Conservation (phyloP, 176 grass and related monocot genomes). For the Phoenix dactylifera region DNA sequence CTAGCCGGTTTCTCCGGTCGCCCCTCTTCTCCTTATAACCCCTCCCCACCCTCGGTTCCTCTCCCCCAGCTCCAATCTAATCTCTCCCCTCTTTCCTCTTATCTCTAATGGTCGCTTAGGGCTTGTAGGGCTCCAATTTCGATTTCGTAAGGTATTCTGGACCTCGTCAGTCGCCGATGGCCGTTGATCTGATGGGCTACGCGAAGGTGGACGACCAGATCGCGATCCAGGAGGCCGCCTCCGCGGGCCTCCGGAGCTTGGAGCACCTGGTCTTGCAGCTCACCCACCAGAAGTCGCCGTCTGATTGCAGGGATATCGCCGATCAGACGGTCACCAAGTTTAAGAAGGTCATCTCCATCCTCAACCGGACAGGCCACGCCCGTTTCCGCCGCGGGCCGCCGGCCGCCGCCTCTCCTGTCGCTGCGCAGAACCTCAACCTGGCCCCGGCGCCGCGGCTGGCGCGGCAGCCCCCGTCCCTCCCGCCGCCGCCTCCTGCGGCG, state of each 20-base stretch:
- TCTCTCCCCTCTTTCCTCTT: too few species aligned
- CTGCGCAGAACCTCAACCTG: background rate
- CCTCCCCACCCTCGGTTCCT: too few species aligned
- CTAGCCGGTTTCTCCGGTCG: too few species aligned
- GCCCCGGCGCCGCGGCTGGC: background rate
- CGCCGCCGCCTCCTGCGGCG: slow-evolving; percentile 1
- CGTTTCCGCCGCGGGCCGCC: slow-evolving; percentile 67
- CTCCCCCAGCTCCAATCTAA: too few species aligned
- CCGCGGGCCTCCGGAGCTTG: slow-evolving; percentile 60
- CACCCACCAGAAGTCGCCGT: slow-evolving; percentile 19
- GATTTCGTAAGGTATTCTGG: too few species aligned
- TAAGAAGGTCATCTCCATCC: slow-evolving; percentile 82
- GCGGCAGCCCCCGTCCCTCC: background rate
- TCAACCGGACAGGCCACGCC: slow-evolving; percentile 89
- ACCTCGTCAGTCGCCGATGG: slow-evolving; percentile 28
- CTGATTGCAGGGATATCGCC: slow-evolving; percentile 67
- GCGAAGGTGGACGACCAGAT: slow-evolving; percentile 48
- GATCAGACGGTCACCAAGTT: slow-evolving; percentile 84
- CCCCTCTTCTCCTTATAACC: too few species aligned
- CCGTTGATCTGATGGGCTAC: slow-evolving; percentile 61
- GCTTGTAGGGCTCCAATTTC: too few species aligned
- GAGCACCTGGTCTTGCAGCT: slow-evolving; percentile 67
- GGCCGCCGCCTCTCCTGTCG: background rate
- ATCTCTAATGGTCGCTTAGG: too few species aligned
- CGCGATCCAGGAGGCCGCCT: slow-evolving; percentile 74